phyloP scores from a whole-genome alignment of 805 yeast genomes.

The Myxozyma kluyveri region DNA sequence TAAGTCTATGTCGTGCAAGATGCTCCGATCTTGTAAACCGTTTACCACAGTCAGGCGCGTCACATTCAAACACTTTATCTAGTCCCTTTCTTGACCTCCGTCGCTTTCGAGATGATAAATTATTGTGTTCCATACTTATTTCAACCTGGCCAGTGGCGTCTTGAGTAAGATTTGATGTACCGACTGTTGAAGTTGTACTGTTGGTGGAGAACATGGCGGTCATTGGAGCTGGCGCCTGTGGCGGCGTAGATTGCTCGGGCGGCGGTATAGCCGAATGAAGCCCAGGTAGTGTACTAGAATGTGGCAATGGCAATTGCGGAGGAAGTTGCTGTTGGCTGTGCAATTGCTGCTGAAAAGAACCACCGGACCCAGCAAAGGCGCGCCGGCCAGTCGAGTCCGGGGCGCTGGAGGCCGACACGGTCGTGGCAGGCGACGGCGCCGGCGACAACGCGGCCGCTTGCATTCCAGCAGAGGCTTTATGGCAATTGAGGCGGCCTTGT shows the following conservation, averaged over 20 bases:
- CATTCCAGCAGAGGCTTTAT: neutral
- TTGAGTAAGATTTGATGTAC: neutral
- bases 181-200: neutral
- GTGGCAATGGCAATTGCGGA: neutral
- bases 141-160: neutral
- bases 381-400: neutral
- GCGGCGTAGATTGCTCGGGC: no score
- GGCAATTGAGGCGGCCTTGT: neutral
- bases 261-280: no score
- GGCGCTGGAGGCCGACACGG: conserved; percentile 4
- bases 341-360: neutral
- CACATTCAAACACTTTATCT: conserved; percentile 34
- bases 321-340: neutral
- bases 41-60: conserved; percentile 31
- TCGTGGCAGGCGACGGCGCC: conserved; percentile 3
- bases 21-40: conserved; percentile 34
- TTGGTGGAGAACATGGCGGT: neutral
- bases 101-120: conserved; percentile 3
- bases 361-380: neutral
- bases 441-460: conserved; percentile 1
- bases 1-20: conserved; percentile 32
- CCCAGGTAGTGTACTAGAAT: no score
- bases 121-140: neutral
- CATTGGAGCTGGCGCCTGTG: neutral
- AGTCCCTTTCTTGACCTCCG: conserved; percentile 35